phyloP scores from a whole-genome alignment of 2,329 filamentous ascomycete genomes.

The Diaporthe nobilis region DNA sequence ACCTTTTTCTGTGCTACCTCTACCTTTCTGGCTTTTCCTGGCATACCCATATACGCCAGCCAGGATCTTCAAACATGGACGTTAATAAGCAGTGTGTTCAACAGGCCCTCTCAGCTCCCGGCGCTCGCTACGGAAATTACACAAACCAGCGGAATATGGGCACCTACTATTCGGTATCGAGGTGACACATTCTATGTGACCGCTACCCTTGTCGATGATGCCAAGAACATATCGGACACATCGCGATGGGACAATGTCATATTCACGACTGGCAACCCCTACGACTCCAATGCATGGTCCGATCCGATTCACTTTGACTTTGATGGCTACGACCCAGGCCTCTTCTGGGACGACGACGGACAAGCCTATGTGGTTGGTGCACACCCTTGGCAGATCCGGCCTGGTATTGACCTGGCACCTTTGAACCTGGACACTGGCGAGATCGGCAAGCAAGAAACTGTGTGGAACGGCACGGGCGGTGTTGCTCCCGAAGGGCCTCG shows the following conservation, averaged over 20 bases:
- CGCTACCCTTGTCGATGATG: neutral
- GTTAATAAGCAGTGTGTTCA: neutral
- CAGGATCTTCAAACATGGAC: neutral
- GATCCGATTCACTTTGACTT: neutral
- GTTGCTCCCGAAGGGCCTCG: neutral
- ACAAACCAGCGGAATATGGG: neutral
- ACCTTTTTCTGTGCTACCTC: conserved; percentile 5
- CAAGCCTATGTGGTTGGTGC: neutral
- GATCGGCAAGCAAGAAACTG: neutral
- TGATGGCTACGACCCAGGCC: neutral
- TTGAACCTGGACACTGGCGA: neutral
- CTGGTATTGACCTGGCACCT: neutral
- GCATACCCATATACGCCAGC: neutral
- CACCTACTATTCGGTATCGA: neutral
- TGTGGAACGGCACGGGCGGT: neutral
- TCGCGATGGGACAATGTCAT: neutral
- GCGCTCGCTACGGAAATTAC: neutral
- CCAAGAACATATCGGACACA: neutral
- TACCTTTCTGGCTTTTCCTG: neutral
- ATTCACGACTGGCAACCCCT: neutral
- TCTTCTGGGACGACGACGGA: neutral
- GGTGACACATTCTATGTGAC: neutral
- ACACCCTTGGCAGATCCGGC: neutral
- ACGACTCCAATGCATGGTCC: neutral
- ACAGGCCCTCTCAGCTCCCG: neutral